Conservation (phyloP, 306 rosid genomes). For the Pyrus betulifolia region DNA sequence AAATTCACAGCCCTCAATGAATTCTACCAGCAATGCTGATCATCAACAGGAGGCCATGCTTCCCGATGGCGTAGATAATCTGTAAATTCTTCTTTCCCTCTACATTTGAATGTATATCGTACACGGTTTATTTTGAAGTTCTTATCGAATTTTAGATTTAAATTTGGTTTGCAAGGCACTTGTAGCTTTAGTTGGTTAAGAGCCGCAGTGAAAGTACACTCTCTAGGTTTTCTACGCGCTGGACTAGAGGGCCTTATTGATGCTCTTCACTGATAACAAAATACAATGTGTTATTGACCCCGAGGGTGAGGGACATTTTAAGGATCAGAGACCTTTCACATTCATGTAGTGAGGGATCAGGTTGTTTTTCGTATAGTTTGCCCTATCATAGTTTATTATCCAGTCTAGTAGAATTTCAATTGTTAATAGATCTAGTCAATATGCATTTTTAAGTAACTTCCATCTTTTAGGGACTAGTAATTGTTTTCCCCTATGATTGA, state of each 20-base stretch:
- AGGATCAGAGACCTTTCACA: background rate
- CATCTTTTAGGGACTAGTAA: background rate
- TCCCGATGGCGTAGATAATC: conserved; percentile 21
- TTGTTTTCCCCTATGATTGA: background rate
- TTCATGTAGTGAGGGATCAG: background rate
- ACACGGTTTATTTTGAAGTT: background rate
- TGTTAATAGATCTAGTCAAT: background rate
- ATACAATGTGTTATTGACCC: background rate
- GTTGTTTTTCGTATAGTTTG: background rate
- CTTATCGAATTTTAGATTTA: background rate
- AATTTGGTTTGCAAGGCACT: background rate
- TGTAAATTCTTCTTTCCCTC: conserved; percentile 11
- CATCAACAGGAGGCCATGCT: conserved; percentile 23
- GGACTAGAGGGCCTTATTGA: background rate
- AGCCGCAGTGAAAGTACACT: background rate
- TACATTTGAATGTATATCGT: background rate
- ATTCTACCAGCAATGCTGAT: conserved; percentile 34
- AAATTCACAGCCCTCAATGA: conserved; percentile 18
- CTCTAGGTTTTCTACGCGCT: too few relatives aligned
- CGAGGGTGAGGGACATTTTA: background rate
- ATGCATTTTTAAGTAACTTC: background rate
- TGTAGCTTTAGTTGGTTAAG: too few relatives aligned
- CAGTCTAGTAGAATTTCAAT: background rate
- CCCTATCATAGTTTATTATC: background rate
- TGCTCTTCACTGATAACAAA: background rate